These are phyloP conservation scores for Phoenix roebelenii DNA, from an alignment of 176 grass and related monocot genomes.

Conservation along the genomic window DNA sequence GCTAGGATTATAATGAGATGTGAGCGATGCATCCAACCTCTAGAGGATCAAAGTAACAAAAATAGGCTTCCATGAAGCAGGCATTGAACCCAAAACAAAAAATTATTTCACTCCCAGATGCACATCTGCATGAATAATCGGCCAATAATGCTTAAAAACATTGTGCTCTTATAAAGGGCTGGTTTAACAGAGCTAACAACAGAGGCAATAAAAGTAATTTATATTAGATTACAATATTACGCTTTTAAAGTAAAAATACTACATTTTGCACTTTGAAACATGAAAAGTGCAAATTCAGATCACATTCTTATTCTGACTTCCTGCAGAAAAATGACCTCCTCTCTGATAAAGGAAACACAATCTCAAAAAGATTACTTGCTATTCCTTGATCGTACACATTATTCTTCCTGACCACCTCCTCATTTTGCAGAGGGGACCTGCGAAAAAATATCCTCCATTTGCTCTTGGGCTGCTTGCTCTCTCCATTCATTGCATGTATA, in stretches of 20 bases:
- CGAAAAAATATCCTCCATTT: constrained; percentile 64
- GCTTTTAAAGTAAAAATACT: background rate
- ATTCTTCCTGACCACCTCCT: constrained; percentile 50
- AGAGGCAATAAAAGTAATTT: no score
- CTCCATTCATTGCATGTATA: constrained; percentile 19
- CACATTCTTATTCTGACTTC: constrained; percentile 39
- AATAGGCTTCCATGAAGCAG: no score
- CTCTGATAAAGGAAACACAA: constrained; percentile 69
- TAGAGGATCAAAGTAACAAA: no score
- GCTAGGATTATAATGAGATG: no score
- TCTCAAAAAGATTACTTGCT: constrained; percentile 66
- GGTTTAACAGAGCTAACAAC: no score
- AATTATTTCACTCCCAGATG: no score
- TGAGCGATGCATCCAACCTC: no score
- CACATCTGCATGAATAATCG: no score
- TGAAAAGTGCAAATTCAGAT: background rate
- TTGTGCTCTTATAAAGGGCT: no score
- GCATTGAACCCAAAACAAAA: no score
- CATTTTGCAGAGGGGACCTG: constrained; percentile 25
- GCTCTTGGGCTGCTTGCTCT: constrained; percentile 29
- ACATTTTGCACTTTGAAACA: background rate
- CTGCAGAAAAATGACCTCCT: constrained; percentile 35
- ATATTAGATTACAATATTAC: background rate
- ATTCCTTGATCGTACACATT: constrained; percentile 73
- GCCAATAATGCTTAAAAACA: no score